phyloP scores from a whole-genome alignment of 306 rosid species.

The Malus asiatica region DNA sequence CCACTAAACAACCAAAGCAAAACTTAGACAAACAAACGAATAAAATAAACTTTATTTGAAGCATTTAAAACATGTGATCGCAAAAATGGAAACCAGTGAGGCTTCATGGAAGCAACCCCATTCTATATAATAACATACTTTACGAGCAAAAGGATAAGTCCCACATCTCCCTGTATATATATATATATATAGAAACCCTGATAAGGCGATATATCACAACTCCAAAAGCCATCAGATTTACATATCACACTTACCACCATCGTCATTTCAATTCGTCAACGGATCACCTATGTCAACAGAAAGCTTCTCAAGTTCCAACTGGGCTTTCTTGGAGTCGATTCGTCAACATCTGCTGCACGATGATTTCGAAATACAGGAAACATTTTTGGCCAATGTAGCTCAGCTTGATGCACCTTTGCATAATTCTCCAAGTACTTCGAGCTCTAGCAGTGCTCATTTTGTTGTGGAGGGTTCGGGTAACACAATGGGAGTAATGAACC shows the following conservation, averaged over 20 bases:
- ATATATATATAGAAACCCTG: background rate
- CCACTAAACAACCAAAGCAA: background rate
- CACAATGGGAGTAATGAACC: background rate
- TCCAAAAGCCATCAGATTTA: background rate
- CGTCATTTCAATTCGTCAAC: background rate
- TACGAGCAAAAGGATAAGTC: background rate
- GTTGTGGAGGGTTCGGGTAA: background rate
- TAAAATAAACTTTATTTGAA: background rate
- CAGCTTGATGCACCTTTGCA: background rate
- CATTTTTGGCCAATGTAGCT: background rate
- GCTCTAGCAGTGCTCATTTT: background rate
- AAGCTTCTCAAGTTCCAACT: slow-evolving; percentile 1
- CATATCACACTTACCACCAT: background rate
- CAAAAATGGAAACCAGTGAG: background rate
- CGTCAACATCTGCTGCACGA: slow-evolving; percentile 22
- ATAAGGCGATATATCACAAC: background rate
- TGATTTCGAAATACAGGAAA: background rate
- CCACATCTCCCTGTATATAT: background rate
- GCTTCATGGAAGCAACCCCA: background rate
- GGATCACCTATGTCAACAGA: background rate
- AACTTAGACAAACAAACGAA: background rate
- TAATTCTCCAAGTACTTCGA: background rate
- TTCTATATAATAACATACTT: background rate
- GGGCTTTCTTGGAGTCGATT: slow-evolving; percentile 15
- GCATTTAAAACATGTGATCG: background rate